Conservation (phyloP, 2,329 filamentous ascomycete species). For the Fusarium heterosporum region DNA sequence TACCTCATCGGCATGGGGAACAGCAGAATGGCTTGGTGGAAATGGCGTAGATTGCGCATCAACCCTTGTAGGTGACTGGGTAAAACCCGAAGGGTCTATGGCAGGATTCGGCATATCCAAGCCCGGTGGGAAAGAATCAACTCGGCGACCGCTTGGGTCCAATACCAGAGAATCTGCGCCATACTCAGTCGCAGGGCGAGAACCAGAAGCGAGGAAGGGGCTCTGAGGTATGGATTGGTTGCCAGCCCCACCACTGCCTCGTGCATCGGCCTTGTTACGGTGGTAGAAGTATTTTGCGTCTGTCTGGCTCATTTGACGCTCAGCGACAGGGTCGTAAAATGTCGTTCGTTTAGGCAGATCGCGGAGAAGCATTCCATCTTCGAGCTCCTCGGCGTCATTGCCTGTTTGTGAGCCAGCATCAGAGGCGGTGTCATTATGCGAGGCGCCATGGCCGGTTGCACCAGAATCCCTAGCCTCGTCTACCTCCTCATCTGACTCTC, state of each 20-base stretch:
- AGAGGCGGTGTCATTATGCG: conserved; percentile 40
- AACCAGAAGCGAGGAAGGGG: conserved; percentile 56
- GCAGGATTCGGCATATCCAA: conserved; percentile 54
- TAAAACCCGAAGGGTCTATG: conserved; percentile 24
- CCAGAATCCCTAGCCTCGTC: conserved; percentile 44
- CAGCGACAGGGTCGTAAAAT: conserved; percentile 92
- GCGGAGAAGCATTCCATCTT: conserved; percentile 70
- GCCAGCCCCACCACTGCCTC: conserved; percentile 54
- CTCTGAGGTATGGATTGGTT: conserved; percentile 61
- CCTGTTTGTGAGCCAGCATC: conserved; percentile 35
- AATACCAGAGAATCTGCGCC: conserved; percentile 52
- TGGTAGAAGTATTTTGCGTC: conserved; percentile 98
- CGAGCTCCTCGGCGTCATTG: conserved; percentile 50
- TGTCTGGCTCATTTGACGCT: conserved; percentile 93
- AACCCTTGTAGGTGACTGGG: conserved; percentile 27
- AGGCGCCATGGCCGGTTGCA: conserved; percentile 40
- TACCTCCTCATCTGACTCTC: conserved; percentile 51
- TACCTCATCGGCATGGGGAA: conserved; percentile 17
- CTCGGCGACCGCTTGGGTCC: conserved; percentile 46
- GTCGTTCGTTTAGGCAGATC: conserved; percentile 78
- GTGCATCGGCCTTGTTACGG: conserved; percentile 76
- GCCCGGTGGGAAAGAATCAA: conserved; percentile 37
- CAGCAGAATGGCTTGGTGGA: conserved; percentile 14
- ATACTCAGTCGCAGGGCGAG: conserved; percentile 52
- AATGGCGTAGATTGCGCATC: conserved; percentile 23